Conservation (phyloP, 192 early-diverging fungal species). For the Spinellus fusiger region DNA sequence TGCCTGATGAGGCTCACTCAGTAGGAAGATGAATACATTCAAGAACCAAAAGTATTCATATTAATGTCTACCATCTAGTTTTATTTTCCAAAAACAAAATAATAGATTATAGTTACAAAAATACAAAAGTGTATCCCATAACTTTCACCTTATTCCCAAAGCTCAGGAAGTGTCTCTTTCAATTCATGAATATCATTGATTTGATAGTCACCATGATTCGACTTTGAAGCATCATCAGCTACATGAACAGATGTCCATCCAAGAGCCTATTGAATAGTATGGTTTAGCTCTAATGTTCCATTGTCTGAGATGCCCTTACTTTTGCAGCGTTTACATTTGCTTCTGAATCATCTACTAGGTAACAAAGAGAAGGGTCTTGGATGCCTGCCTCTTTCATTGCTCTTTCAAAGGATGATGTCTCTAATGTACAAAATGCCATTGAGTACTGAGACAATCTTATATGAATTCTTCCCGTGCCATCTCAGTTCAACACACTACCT, state of each 20-base stretch:
- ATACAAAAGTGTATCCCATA: too few relatives aligned
- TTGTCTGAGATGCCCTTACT: constrained; percentile 20
- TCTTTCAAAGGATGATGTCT: constrained; percentile 38
- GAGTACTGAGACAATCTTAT: neutral
- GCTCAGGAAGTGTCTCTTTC: constrained; percentile 51
- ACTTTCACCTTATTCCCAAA: constrained; percentile 40
- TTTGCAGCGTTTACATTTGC: constrained; percentile 60
- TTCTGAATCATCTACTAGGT: constrained; percentile 71
- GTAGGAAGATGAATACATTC: too few relatives aligned
- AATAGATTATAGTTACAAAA: too few relatives aligned
- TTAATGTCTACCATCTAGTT: too few relatives aligned
- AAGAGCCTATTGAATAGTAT: constrained; percentile 14
- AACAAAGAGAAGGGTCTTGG: constrained; percentile 49
- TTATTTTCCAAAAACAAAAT: too few relatives aligned
- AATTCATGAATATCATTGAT: constrained; percentile 58
- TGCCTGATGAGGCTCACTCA: too few relatives aligned
- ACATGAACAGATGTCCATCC: constrained; percentile 48
- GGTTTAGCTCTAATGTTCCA: neutral
- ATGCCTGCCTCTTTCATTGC: constrained; percentile 68
- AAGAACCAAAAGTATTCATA: too few relatives aligned
- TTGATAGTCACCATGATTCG: constrained; percentile 48
- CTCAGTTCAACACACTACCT: neutral
- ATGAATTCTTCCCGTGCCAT: neutral
- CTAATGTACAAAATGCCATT: constrained; percentile 6
- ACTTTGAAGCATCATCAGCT: constrained; percentile 35